Percentiles rank a stretch among this genome's conserved stretches.
phyloP scores from a whole-genome alignment of 1,139 yeast species.

The Saccharomyces hybrid region DNA sequence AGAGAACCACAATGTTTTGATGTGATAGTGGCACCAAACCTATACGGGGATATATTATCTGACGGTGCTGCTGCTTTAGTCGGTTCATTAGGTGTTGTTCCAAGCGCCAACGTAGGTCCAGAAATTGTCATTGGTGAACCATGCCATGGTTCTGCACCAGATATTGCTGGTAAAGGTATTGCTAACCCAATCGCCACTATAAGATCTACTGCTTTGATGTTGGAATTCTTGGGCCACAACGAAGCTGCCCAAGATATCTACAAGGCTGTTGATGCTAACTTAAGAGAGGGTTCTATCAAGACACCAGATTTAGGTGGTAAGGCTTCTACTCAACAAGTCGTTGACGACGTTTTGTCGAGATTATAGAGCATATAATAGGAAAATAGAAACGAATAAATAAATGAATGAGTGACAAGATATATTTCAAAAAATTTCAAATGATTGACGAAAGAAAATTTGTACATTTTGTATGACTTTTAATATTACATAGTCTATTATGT shows the following conservation, averaged over 20 bases:
- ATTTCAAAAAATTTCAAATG: too few relatives aligned
- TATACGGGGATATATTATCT: conserved; percentile 92
- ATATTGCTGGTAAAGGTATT: conserved; percentile 6
- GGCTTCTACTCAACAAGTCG: conserved; percentile 77
- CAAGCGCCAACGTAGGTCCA: conserved; percentile 96
- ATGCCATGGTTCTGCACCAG: conserved; percentile 72
- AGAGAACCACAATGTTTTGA: conserved; percentile 96
- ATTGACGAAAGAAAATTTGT: neutral
- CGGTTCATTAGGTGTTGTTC: conserved; percentile 96
- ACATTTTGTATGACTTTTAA: neutral
- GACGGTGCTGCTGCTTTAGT: conserved; percentile 99
- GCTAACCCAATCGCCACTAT: conserved; percentile 96
- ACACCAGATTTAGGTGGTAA: conserved; percentile 95
- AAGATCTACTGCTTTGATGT: conserved; percentile 93
- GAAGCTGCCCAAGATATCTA: conserved; percentile 88
- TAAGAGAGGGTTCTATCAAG: conserved; percentile 67
- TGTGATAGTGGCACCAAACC: conserved; percentile 96
- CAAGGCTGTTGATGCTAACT: conserved; percentile 89
- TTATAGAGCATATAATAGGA: conserved; percentile 4
- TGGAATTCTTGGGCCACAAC: conserved; percentile 89
- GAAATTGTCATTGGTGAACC: conserved; percentile 97
- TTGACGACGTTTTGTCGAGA: conserved; percentile 53
- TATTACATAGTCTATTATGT: conserved; percentile 1
- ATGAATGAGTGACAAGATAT: neutral
- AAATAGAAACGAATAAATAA: conserved; percentile 19